phyloP scores from a whole-genome alignment of 108 stramenopile species.

The Stephanodiscus minutulus region DNA sequence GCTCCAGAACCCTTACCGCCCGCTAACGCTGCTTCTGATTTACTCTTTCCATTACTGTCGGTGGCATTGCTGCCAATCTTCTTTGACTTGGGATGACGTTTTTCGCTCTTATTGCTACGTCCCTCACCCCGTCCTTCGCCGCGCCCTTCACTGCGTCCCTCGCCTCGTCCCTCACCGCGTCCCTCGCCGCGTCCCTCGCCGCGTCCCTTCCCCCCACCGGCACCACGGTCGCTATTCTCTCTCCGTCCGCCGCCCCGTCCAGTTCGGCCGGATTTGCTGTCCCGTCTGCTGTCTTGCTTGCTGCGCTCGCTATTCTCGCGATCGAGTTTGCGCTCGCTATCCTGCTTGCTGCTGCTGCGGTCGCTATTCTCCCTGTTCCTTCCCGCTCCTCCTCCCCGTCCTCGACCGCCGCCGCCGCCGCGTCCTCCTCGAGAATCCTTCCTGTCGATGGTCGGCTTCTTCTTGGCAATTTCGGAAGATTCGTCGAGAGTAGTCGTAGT shows the following conservation, averaged over 20 bases:
- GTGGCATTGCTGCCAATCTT: slow-evolving; percentile 20
- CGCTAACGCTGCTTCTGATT: not conserved
- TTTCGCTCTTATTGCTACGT: slow-evolving; percentile 4
- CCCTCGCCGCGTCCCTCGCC: slow-evolving; percentile 14
- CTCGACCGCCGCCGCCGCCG: slow-evolving; percentile 34
- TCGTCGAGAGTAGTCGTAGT: not conserved
- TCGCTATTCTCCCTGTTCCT: slow-evolving; percentile 1
- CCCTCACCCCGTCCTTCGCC: slow-evolving; percentile 12
- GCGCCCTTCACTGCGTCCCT: slow-evolving; percentile 37
- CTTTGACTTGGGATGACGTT: slow-evolving; percentile 14
- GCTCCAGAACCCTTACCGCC: not conserved
- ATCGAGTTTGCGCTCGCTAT: slow-evolving; percentile 5
- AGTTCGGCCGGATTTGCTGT: slow-evolving; percentile 24
- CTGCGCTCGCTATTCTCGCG: not conserved
- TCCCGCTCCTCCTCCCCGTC: slow-evolving; percentile 25
- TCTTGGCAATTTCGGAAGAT: slow-evolving; percentile 1
- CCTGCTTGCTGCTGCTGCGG: slow-evolving; percentile 10
- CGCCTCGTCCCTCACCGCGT: slow-evolving; percentile 15
- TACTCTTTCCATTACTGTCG: not conserved
- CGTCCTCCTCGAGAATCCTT: slow-evolving; percentile 8
- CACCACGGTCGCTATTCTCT: slow-evolving; percentile 14
- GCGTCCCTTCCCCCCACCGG: slow-evolving; percentile 34
- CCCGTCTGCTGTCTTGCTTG: slow-evolving; percentile 21
- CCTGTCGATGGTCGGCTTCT: slow-evolving; percentile 1
- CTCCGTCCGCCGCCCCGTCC: slow-evolving; percentile 13